Evolutionary conservation across 495 filamentous ascomycete species (phyloP).

Genomic region (Collariella sp.): DNA sequence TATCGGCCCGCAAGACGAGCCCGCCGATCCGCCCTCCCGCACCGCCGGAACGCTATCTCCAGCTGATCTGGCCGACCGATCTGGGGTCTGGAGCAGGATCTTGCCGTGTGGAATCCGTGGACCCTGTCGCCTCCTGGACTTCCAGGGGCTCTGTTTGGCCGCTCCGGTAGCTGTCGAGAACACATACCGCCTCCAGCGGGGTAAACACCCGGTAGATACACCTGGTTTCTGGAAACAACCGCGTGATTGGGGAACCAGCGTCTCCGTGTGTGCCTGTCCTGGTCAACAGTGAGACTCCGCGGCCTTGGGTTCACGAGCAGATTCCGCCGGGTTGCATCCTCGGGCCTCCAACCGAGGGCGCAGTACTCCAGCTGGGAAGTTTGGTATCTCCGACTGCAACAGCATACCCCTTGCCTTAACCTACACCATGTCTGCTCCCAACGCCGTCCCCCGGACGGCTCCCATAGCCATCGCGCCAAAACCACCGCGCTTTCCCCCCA

Average conservation of each 20-base stretch:
- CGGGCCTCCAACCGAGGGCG: not conserved
- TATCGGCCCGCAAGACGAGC: not conserved
- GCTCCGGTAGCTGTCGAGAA: not conserved
- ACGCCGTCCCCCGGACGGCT: conserved; percentile 43
- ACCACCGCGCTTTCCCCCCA: conserved; percentile 36
- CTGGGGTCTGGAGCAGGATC: not conserved
- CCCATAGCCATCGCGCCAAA: conserved; percentile 52
- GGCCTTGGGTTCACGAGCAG: not conserved
- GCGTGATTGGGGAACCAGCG: not conserved
- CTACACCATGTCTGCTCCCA: conserved; percentile 42
- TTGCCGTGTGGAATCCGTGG: conserved; percentile 8
- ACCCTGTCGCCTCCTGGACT: conserved; percentile 10
- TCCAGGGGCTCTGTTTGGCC: conserved; percentile 9
- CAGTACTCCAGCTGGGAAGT: not conserved
- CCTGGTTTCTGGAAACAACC: not conserved
- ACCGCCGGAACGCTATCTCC: not conserved
- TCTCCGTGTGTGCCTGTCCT: not conserved
- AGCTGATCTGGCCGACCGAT: not conserved
- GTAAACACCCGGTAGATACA: not conserved
- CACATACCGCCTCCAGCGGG: not conserved
- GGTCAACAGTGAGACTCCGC: not conserved
- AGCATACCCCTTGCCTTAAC: conserved; percentile 18
- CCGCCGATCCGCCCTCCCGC: conserved; percentile 4
- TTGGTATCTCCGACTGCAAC: conserved; percentile 15
- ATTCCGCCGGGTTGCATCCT: conserved; percentile 8